Conservation (phyloP, 805 yeast genomes). For the Wickerhamomyces canadensis region DNA sequence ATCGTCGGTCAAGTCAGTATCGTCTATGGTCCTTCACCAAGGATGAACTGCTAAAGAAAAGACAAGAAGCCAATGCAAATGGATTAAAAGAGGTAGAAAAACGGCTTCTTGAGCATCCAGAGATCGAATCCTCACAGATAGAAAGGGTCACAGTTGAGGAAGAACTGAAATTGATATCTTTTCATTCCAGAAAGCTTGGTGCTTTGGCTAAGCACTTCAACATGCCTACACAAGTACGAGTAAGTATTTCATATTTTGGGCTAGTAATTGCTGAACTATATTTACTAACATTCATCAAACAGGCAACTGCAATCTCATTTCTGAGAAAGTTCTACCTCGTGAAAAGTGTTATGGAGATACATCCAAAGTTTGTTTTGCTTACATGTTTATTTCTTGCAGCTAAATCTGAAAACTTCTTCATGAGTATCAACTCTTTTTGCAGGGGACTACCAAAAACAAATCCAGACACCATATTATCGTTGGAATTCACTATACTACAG, state of each 20-base stretch:
- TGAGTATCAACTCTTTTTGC: constrained; percentile 77
- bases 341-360: constrained; percentile 80
- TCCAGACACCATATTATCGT: constrained; percentile 61
- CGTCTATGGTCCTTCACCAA: constrained; percentile 78
- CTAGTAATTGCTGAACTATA: too few species aligned
- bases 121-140: constrained; percentile 27
- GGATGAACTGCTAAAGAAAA: constrained; percentile 44
- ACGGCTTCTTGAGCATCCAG: constrained; percentile 26
- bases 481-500: constrained; percentile 75
- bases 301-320: constrained; percentile 78
- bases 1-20: constrained; percentile 82
- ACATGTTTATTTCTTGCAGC: constrained; percentile 88
- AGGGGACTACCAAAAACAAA: constrained; percentile 62
- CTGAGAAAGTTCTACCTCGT: constrained; percentile 74
- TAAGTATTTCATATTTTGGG: too few species aligned
- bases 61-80: constrained; percentile 45
- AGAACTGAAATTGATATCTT: constrained; percentile 60
- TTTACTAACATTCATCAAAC: background rate
- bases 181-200: constrained; percentile 66
- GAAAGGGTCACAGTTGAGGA: constrained; percentile 55
- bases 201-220: constrained; percentile 68
- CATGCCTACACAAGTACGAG: constrained; percentile 82
- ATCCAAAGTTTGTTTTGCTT: constrained; percentile 76
- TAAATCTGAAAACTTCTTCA: constrained; percentile 86
- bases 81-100: constrained; percentile 38